Evolutionary conservation across 2,329 filamentous ascomycete genomes (phyloP).

Genomic region (Dryadomyces quercivorus): DNA sequence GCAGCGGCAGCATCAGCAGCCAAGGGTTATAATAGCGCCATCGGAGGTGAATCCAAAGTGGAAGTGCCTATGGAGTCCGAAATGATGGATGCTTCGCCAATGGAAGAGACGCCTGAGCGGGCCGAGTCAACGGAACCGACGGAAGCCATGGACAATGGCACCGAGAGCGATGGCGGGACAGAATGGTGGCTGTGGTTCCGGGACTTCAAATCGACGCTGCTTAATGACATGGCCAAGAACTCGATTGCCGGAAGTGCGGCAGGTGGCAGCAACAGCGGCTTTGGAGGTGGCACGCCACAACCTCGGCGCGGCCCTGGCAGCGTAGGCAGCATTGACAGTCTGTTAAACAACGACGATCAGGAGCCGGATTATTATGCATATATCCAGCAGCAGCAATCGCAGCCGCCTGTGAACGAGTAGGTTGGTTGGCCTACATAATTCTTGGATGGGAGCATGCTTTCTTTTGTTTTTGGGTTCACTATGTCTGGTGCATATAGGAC

Average conservation of each 20-base stretch:
- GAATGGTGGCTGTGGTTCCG: conserved; percentile 13
- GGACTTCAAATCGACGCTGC: conserved; percentile 4
- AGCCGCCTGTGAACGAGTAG: not conserved
- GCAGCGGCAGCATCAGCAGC: not conserved
- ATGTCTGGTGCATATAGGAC: too few relatives aligned
- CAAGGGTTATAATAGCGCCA: not conserved
- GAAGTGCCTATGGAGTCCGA: not conserved
- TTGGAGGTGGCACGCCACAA: not conserved
- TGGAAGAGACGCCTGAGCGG: not conserved
- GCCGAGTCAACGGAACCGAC: not conserved
- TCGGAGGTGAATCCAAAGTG: not conserved
- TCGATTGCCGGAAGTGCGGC: not conserved
- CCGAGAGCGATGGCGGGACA: not conserved
- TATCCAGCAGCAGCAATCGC: conserved; percentile 4
- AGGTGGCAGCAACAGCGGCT: not conserved
- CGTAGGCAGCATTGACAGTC: conserved; percentile 12
- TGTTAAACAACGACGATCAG: conserved; percentile 9
- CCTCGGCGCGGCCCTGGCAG: conserved; percentile 4
- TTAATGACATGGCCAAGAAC: not conserved
- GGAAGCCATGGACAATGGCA: conserved; percentile 1
- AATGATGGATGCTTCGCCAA: not conserved
- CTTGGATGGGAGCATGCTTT: not conserved
- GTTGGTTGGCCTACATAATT: not conserved
- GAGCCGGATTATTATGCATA: conserved; percentile 8
- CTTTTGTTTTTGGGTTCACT: too few relatives aligned